phyloP scores from a whole-genome alignment of 768 basidiomycete genomes.

The Amanita thiersii region DNA sequence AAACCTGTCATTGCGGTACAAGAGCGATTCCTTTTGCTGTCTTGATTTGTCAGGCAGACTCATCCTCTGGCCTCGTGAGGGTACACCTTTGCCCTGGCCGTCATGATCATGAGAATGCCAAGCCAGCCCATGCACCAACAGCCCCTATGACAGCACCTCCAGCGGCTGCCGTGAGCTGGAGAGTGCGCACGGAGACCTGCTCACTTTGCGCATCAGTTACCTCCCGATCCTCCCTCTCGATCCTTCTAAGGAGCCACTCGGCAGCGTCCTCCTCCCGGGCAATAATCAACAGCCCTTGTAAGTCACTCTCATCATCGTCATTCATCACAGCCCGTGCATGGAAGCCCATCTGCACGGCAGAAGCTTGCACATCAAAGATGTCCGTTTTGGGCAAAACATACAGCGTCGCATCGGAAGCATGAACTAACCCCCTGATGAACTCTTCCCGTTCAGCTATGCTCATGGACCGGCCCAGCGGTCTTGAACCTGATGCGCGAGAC shows the following conservation, averaged over 20 bases:
- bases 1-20: too few species aligned
- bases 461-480: conserved; percentile 39
- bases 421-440: conserved; percentile 39
- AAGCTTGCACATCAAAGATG: conserved; percentile 27
- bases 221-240: conserved; percentile 17
- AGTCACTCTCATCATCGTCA: conserved; percentile 22
- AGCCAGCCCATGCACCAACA: conserved; percentile 50
- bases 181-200: background rate
- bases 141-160: conserved; percentile 55
- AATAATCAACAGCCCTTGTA: conserved; percentile 42
- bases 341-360: conserved; percentile 37
- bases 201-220: conserved; percentile 15
- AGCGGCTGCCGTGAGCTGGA: conserved; percentile 28
- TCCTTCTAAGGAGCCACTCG: conserved; percentile 26
- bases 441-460: conserved; percentile 42
- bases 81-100: too few species aligned
- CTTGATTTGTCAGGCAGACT: too few species aligned
- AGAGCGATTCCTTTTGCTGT: too few species aligned
- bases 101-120: conserved; percentile 39
- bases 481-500: background rate
- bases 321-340: conserved; percentile 31
- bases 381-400: conserved; percentile 40
- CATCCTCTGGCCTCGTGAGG: too few species aligned
- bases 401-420: conserved; percentile 37
- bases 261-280: conserved; percentile 43